These are phyloP conservation scores for Gaertneriomyces sp. DNA, from an alignment of 192 early-diverging fungal species.

Conservation along the genomic window DNA sequence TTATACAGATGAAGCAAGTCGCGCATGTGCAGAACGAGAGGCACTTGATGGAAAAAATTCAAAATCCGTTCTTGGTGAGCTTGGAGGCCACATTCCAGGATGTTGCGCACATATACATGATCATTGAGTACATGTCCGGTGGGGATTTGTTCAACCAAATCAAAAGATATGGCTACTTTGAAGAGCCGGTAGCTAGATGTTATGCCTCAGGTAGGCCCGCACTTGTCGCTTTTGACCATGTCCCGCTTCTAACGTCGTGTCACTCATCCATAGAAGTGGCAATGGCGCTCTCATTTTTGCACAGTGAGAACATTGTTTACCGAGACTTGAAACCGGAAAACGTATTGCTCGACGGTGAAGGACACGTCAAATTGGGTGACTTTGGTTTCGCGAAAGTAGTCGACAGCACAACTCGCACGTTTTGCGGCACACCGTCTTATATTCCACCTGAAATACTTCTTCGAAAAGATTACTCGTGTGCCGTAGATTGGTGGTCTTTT, in stretches of 20 bases:
- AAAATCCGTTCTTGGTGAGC: conserved; percentile 44
- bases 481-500: conserved; percentile 96
- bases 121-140: conserved; percentile 50
- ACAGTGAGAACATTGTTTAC: conserved; percentile 40
- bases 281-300: conserved; percentile 38
- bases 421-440: conserved; percentile 80
- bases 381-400: conserved; percentile 75
- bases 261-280: conserved; percentile 22
- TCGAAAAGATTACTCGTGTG: conserved; percentile 77
- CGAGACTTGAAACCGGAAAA: conserved; percentile 51
- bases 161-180: conserved; percentile 29
- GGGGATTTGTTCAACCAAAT: conserved; percentile 84
- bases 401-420: conserved; percentile 58
- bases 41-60: conserved; percentile 60
- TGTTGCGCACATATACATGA: conserved; percentile 41
- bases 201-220: neutral
- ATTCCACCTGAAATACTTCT: conserved; percentile 56
- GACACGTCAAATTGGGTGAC: conserved; percentile 73
- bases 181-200: conserved; percentile 24
- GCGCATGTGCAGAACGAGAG: conserved; percentile 75
- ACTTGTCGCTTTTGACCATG: too few species aligned
- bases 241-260: too few species aligned
- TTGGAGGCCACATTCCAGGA: conserved; percentile 45
- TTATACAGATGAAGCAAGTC: conserved; percentile 82
- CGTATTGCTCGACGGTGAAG: conserved; percentile 64